Conservation (phyloP, 1,284 basidiomycete genomes). For the Ceratobasidium sp. region DNA sequence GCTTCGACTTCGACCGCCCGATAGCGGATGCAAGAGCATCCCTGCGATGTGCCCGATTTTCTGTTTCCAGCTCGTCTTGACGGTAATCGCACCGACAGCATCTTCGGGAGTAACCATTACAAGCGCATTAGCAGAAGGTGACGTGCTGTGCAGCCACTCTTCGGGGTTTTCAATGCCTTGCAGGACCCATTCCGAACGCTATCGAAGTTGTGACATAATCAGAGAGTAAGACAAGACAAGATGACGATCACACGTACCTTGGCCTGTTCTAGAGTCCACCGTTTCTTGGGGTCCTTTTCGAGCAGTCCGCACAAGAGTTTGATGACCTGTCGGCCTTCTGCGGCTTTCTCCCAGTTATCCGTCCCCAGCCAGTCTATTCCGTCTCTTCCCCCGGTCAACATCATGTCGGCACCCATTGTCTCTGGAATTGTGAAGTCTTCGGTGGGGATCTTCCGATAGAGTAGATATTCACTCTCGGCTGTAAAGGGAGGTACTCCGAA, state of each 20-base stretch:
- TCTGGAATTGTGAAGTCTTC: conserved; percentile 76
- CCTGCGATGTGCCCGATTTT: conserved; percentile 18
- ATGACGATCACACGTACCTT: conserved; percentile 68
- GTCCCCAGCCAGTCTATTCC: conserved; percentile 29
- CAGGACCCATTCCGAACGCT: conserved; percentile 79
- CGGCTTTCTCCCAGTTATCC: conserved; percentile 28
- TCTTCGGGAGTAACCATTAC: conserved; percentile 82
- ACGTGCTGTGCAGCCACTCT: conserved; percentile 82
- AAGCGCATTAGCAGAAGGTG: conserved; percentile 62
- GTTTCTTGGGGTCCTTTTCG: conserved; percentile 79
- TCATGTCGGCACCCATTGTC: conserved; percentile 75
- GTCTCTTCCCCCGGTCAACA: conserved; percentile 65
- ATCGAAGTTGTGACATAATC: conserved; percentile 42
- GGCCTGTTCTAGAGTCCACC: conserved; percentile 83
- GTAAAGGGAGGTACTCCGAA: conserved; percentile 84
- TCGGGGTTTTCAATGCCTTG: conserved; percentile 72
- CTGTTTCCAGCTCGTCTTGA: conserved; percentile 39
- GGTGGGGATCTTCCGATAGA: conserved; percentile 86
- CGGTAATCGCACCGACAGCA: conserved; percentile 65
- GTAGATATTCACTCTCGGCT: conserved; percentile 72
- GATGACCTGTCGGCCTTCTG: conserved; percentile 67
- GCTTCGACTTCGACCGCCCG: conserved; percentile 37
- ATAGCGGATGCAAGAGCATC: conserved; percentile 34
- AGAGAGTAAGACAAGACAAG: neutral
- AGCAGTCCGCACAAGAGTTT: conserved; percentile 78